Percentiles rank a stretch among this genome's conserved stretches.
Conservation (phyloP, 352 stramenopile species). For the Phytophthora sp. region DNA sequence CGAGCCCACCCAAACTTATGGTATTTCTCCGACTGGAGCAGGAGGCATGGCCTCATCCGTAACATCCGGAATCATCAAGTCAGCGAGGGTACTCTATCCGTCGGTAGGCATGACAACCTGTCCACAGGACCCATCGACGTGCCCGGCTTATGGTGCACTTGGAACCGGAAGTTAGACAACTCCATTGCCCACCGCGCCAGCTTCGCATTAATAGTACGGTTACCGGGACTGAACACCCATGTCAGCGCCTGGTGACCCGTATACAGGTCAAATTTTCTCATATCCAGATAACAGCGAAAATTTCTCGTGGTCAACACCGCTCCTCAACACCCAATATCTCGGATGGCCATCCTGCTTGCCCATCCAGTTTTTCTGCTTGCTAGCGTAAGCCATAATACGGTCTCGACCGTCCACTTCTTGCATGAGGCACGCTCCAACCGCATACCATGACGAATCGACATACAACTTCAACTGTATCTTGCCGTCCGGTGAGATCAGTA, state of each 20-base stretch:
- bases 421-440: conserved; percentile 1
- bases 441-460: conserved; percentile 2
- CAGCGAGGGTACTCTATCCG: not conserved
- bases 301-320: conserved; percentile 3
- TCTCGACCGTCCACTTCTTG: conserved; percentile 3
- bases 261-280: conserved; percentile 3
- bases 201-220: conserved; percentile 4
- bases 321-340: conserved; percentile 4
- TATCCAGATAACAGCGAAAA: conserved; percentile 9
- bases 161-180: conserved; percentile 8
- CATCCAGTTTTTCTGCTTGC: conserved; percentile 17
- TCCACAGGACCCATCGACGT: conserved; percentile 9
- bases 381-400: conserved; percentile 3
- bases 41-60: no score
- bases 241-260: conserved; percentile 12
- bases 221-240: conserved; percentile 8
- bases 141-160: conserved; percentile 12
- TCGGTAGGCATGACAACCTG: conserved; percentile 1
- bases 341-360: not conserved
- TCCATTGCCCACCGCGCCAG: conserved; percentile 13
- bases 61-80: conserved; percentile 7
- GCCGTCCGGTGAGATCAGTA: conserved; percentile 1
- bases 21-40: no score
- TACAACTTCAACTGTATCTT: conserved; percentile 4
- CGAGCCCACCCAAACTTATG: no score